phyloP scores from a whole-genome alignment of 2,329 filamentous ascomycete genomes.

The Meredithiella fracta region DNA sequence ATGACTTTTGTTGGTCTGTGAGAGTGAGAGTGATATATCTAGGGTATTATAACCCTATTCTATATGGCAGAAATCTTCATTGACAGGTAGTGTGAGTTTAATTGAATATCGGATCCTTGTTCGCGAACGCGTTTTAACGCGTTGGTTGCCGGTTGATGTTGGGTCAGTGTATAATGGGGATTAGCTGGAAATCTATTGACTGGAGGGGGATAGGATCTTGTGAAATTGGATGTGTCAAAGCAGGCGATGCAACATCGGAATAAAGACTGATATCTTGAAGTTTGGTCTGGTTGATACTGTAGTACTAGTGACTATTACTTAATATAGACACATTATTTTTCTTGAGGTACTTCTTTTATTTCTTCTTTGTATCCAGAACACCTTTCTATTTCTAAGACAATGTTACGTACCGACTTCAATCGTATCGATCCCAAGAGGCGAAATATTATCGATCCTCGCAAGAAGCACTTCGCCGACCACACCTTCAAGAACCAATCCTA shows the following conservation, averaged over 20 bases:
- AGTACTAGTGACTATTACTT: no score
- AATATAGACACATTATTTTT: no score
- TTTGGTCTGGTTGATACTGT: no score
- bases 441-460: slow-evolving; percentile 59
- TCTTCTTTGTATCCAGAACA: no score
- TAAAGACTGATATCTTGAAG: not conserved
- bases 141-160: no score
- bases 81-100: not conserved
- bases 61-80: not conserved
- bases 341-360: no score
- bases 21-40: not conserved
- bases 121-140: not conserved
- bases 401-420: slow-evolving; percentile 36
- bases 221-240: no score
- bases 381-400: slow-evolving; percentile 18
- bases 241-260: no score
- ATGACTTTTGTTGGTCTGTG: not conserved
- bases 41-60: not conserved
- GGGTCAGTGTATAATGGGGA: not conserved
- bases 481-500: slow-evolving; percentile 66
- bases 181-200: slow-evolving; percentile 5
- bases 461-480: slow-evolving; percentile 69
- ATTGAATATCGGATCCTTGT: not conserved
- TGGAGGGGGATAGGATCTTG: not conserved
- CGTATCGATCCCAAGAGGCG: slow-evolving; percentile 56